Evolutionary conservation across 2,329 filamentous ascomycete genomes (phyloP).

Genomic region (Alternaria angustiovoidea): DNA sequence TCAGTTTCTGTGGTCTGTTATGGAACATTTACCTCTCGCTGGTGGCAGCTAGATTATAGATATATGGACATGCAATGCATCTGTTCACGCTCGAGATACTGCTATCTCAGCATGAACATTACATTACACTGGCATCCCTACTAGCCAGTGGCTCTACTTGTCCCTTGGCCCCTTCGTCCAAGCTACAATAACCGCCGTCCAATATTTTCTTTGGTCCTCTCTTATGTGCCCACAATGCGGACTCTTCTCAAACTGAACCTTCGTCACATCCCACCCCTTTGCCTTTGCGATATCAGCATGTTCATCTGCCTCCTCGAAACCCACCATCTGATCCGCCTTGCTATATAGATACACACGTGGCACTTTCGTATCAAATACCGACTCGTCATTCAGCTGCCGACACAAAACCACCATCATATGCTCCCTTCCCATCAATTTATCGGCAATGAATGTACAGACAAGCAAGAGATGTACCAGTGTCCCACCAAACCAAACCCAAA

Average conservation of each 20-base stretch:
- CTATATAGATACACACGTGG: conserved; percentile 67
- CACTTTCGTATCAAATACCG: conserved; percentile 42
- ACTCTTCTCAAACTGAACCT: conserved; percentile 65
- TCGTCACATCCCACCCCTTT: conserved; percentile 60
- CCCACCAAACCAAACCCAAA: conserved; percentile 39
- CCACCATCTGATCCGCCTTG: conserved; percentile 65
- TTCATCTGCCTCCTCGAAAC: conserved; percentile 63
- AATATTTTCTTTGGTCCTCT: conserved; percentile 65
- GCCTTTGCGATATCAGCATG: conserved; percentile 60
- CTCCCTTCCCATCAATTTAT: conserved; percentile 27
- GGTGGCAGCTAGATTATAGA: conserved; percentile 53
- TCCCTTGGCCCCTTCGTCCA: conserved; percentile 36
- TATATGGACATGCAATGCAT: conserved; percentile 2
- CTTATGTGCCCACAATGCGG: conserved; percentile 70
- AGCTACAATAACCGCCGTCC: conserved; percentile 53
- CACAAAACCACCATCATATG: conserved; percentile 40
- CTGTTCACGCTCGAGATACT: not conserved
- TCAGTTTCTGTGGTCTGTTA: conserved; percentile 73
- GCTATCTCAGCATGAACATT: not conserved
- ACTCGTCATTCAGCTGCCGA: conserved; percentile 41
- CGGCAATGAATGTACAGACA: conserved; percentile 27
- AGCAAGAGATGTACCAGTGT: conserved; percentile 40
- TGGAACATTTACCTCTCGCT: conserved; percentile 82
- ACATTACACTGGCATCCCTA: not conserved
- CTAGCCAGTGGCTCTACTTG: not conserved